Evolutionary conservation across 345 rosid species (phyloP).

Genomic region (Eucalyptus dawsonii): DNA sequence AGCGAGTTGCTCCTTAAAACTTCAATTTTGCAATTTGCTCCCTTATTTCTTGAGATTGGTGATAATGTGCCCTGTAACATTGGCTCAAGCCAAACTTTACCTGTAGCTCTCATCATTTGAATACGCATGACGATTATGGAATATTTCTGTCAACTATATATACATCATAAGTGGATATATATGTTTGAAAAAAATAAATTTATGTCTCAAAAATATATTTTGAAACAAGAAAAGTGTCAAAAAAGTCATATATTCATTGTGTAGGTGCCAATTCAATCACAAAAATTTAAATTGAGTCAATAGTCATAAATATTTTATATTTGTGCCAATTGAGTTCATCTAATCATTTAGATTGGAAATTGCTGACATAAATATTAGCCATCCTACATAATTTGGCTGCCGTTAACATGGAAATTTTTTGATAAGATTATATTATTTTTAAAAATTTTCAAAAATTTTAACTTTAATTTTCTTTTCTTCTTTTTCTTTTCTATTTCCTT

Average conservation of each 20-base stretch:
- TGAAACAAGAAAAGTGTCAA: rapidly evolving
- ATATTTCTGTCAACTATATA: neutral
- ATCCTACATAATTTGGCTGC: rapidly evolving
- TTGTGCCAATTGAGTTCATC: no score
- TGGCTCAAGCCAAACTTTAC: neutral
- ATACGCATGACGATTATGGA: neutral
- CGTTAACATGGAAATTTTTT: rapidly evolving
- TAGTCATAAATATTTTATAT: no score
- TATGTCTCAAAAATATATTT: neutral
- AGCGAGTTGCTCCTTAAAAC: neutral
- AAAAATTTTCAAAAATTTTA: no score
- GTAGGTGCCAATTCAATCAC: no score
- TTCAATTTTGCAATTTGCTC: neutral
- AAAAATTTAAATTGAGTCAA: no score
- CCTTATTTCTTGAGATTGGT: neutral
- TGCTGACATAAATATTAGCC: no score
- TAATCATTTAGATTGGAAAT: no score
- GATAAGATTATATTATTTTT: no score
- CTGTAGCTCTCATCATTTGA: neutral
- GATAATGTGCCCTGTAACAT: neutral
- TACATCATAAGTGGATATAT: neutral
- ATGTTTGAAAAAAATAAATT: neutral
- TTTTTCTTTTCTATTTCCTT: no score
- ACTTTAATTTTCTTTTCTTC: no score
- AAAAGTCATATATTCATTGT: no score